phyloP scores from a whole-genome alignment of 129 eudicot genomes.

The Pseudognaphalium luteoalbum region DNA sequence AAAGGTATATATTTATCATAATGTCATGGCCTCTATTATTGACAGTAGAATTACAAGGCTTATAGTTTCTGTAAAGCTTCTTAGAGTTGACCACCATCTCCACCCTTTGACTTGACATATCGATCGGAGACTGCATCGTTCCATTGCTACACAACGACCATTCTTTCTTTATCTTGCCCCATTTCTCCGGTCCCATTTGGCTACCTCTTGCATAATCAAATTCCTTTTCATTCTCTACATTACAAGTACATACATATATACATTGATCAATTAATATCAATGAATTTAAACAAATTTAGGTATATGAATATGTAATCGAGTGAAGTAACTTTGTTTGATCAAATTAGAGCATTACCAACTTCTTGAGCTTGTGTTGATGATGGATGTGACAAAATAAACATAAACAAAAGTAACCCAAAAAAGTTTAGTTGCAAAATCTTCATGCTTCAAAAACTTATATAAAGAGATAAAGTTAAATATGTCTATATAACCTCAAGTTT shows the following conservation, averaged over 20 bases:
- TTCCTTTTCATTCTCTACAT: constrained; percentile 57
- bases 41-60: constrained; percentile 42
- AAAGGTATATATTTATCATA: constrained; percentile 30
- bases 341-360: constrained; percentile 42
- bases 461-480: neutral
- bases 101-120: constrained; percentile 44
- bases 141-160: constrained; percentile 61
- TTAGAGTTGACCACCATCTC: constrained; percentile 27
- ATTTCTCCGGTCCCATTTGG: constrained; percentile 51
- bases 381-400: constrained; percentile 25
- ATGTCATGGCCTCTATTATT: constrained; percentile 62
- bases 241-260: neutral
- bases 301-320: neutral
- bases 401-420: constrained; percentile 31
- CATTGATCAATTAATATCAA: neutral
- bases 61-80: constrained; percentile 33
- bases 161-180: constrained; percentile 56
- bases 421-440: constrained; percentile 26
- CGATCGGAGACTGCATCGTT: constrained; percentile 63
- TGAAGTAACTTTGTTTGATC: too few relatives aligned
- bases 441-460: constrained; percentile 2
- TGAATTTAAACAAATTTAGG: neutral
- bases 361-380: constrained; percentile 48
- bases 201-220: constrained; percentile 45
- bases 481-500: neutral